phyloP scores from a whole-genome alignment of 2,329 filamentous ascomycete species.

The Fusarium virguliforme region DNA sequence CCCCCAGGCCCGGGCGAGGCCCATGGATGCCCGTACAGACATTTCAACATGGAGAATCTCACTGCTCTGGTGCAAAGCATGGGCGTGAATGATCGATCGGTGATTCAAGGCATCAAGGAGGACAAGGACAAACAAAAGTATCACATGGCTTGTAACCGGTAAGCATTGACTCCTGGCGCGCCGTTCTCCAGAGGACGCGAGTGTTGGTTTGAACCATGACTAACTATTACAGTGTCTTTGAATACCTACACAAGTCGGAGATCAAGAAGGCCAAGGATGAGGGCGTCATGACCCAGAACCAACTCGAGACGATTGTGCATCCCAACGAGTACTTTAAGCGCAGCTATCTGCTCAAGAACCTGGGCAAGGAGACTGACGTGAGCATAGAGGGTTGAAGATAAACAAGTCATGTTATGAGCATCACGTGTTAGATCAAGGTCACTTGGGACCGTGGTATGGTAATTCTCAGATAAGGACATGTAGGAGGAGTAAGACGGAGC shows the following conservation, averaged over 20 bases:
- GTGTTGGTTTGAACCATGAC: neutral
- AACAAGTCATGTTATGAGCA: conserved; percentile 9
- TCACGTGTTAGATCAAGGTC: conserved; percentile 34
- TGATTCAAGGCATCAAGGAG: conserved; percentile 86
- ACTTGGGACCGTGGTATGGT: conserved; percentile 20
- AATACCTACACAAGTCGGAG: conserved; percentile 85
- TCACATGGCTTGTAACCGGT: conserved; percentile 96
- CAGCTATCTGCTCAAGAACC: conserved; percentile 89
- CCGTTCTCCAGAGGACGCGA: no score
- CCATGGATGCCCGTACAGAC: conserved; percentile 96
- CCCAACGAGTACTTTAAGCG: conserved; percentile 99
- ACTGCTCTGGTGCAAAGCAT: conserved; percentile 81
- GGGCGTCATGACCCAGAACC: conserved; percentile 77
- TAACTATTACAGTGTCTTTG: conserved; percentile 79
- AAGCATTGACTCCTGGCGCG: conserved; percentile 49
- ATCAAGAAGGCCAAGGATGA: conserved; percentile 84
- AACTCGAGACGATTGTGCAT: conserved; percentile 95
- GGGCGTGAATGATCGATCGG: conserved; percentile 83
- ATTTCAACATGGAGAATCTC: conserved; percentile 92
- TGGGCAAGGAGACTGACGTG: conserved; percentile 71
- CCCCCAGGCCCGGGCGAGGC: conserved; percentile 88
- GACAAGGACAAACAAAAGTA: conserved; percentile 91
- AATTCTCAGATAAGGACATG: conserved; percentile 26
- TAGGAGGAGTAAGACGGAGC: conserved; percentile 34
- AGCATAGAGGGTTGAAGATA: conserved; percentile 69